These are phyloP conservation scores for Furcasterigmium sp. DNA, from an alignment of 2,329 filamentous ascomycete genomes.

Conservation along the genomic window DNA sequence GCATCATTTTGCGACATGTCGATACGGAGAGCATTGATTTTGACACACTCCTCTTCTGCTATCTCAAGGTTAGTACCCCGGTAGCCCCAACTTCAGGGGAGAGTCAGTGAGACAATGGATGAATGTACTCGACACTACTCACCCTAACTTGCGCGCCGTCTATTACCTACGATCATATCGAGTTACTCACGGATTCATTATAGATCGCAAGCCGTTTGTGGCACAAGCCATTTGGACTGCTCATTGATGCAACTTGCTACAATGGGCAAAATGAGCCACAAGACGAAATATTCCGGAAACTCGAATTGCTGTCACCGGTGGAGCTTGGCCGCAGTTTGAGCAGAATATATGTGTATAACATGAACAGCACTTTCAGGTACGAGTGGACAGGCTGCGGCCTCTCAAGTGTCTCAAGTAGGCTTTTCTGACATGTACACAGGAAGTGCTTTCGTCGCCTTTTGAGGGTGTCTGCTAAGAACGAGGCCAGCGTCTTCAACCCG, in stretches of 20 bases:
- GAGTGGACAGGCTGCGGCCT: constrained; percentile 10
- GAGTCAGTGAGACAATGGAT: no score
- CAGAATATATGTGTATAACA: constrained; percentile 65
- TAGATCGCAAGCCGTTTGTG: constrained; percentile 65
- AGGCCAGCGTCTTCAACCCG: constrained; percentile 59
- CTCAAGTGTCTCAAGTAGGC: no score
- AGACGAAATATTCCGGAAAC: constrained; percentile 59
- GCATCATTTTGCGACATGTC: constrained; percentile 62
- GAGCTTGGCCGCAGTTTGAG: constrained; percentile 56
- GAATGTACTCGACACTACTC: no score
- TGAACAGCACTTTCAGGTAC: constrained; percentile 64
- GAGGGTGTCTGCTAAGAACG: constrained; percentile 55
- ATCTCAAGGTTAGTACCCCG: constrained; percentile 54
- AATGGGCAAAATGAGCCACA: constrained; percentile 61
- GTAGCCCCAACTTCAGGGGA: no score
- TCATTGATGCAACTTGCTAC: constrained; percentile 67
- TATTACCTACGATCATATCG: no score
- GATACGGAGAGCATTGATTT: constrained; percentile 61
- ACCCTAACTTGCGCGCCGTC: no score
- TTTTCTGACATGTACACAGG: constrained; percentile 19
- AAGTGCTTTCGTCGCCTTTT: constrained; percentile 63
- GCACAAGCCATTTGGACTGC: constrained; percentile 62
- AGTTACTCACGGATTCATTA: neutral
- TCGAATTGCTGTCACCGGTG: constrained; percentile 57
- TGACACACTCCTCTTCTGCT: constrained; percentile 62